These are phyloP conservation scores for Omphalea diandra DNA, from an alignment of 441 rosid species.

Conservation along the genomic window DNA sequence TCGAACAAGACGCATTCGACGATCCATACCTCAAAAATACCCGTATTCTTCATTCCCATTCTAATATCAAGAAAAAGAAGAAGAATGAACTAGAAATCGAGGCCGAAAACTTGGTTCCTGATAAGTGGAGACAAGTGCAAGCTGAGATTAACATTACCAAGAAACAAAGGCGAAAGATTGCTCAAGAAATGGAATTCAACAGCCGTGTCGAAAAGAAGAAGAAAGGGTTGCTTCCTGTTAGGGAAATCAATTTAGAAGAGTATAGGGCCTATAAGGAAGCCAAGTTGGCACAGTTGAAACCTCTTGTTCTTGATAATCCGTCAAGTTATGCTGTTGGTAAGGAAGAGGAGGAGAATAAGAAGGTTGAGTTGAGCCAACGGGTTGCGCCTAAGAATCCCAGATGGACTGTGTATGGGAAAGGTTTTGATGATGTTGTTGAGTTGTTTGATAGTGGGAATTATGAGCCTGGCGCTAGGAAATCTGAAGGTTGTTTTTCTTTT, in stretches of 20 bases:
- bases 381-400: slow-evolving; percentile 74
- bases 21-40: slow-evolving; percentile 55
- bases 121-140: slow-evolving; percentile 69
- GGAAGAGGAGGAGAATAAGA: slow-evolving; percentile 23
- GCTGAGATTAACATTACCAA: slow-evolving; percentile 79
- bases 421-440: slow-evolving; percentile 69
- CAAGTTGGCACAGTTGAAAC: slow-evolving; percentile 59
- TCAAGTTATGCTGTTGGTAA: slow-evolving; percentile 26
- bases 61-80: slow-evolving; percentile 23
- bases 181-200: slow-evolving; percentile 72
- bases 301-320: slow-evolving; percentile 60
- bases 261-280: slow-evolving; percentile 59
- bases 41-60: neutral
- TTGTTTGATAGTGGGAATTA: slow-evolving; percentile 62
- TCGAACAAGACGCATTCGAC: slow-evolving; percentile 81
- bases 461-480: slow-evolving; percentile 49
- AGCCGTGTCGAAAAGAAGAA: slow-evolving; percentile 69
- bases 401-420: slow-evolving; percentile 90
- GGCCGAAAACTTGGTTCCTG: slow-evolving; percentile 76
- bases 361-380: slow-evolving; percentile 37
- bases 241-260: slow-evolving; percentile 60
- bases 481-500: slow-evolving; percentile 41
- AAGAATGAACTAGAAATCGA: slow-evolving; percentile 32
- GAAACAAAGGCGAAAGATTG: slow-evolving; percentile 77
- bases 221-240: slow-evolving; percentile 54